A percentile compares a stretch with the other conserved stretches of the same genome.
Conservation (phyloP, 2,329 filamentous ascomycete genomes). For the Ascochyta viciae-villosae region DNA sequence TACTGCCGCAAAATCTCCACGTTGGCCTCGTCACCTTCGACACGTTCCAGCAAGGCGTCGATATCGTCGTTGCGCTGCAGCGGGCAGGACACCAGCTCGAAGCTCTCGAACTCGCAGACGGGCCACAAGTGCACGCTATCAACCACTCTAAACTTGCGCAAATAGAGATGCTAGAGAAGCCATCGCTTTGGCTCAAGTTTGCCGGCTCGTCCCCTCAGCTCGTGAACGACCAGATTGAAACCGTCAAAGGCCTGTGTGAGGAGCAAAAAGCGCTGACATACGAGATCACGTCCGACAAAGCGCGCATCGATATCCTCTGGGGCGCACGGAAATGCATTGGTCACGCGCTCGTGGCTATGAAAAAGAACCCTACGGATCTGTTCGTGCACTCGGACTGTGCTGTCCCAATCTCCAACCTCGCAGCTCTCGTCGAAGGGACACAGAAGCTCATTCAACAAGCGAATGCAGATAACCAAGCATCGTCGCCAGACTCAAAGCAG, state of each 20-base stretch:
- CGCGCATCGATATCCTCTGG: slow-evolving; percentile 73
- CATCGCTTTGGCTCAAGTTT: slow-evolving; percentile 79
- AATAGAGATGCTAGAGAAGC: slow-evolving; percentile 68
- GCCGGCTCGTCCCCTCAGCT: slow-evolving; percentile 64
- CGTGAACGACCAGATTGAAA: slow-evolving; percentile 76
- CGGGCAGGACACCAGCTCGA: slow-evolving; percentile 81
- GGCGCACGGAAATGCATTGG: slow-evolving; percentile 75
- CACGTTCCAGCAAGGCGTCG: slow-evolving; percentile 72
- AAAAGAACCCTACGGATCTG: slow-evolving; percentile 61
- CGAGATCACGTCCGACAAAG: slow-evolving; percentile 67
- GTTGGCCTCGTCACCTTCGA: slow-evolving; percentile 75
- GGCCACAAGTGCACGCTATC: slow-evolving; percentile 78
- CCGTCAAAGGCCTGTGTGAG: slow-evolving; percentile 66
- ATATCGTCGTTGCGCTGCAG: slow-evolving; percentile 79
- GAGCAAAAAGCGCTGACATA: slow-evolving; percentile 66
- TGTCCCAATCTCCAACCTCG: slow-evolving; percentile 74
- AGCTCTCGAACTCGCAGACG: slow-evolving; percentile 87
- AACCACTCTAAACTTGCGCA: slow-evolving; percentile 65
- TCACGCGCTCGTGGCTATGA: slow-evolving; percentile 72
- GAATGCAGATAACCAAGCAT: neutral
- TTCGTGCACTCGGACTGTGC: slow-evolving; percentile 82
- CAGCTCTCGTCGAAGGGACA: slow-evolving; percentile 77
- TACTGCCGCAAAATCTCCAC: slow-evolving; percentile 75
- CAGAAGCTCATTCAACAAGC: slow-evolving; percentile 65
- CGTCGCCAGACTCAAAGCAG: neutral